Base-by-base conservation (phyloP, 2,329 filamentous ascomycete genomes). In the Aspergillus candidus region DNA sequence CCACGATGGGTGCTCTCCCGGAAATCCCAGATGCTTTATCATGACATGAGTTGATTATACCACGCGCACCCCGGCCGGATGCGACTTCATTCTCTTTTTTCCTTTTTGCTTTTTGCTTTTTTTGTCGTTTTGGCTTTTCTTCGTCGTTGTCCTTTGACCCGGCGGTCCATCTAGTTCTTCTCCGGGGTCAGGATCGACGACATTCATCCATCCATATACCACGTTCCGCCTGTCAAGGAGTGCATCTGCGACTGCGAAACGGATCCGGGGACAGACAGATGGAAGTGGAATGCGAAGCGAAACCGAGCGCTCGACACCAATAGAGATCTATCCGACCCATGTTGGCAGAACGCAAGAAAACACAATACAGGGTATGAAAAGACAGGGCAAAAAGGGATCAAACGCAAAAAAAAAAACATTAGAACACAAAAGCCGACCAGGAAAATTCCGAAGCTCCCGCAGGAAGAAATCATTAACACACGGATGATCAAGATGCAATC, bases 301-400 rank as follows among this genome's bases (percentile, higher is more conserved):
- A 32, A 27, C 18, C 27, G n/a, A 39, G 27, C n/a, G 22, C 22
- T 27, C 22, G 22, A 27, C 22, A 27, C 22, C 22, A 27, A 27
- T 27, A 27, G 32, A 43, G 22, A 27, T 27, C 22, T 27, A 27
- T 27, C 22, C 22, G 22, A 27, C 22, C 43, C 43, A 38, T 37
- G 38, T 48, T 48, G 30, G 46, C 30, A 50, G 35, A 58, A 49
- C 37, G 41, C 49, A 52, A 37, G 53, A 27, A 27, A 49, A 45
- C 43, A 52, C 51, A 57, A 40, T 53, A 56, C 51, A 57, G 61
- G 62, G 61, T 65, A 66, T 63, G 62, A 59, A 53, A 59, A 51
- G 47, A 54, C 53, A 44, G 48, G 44, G 51, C 51, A 53, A 41
- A 32, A 45, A 38, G 36, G 44, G 38, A 38, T 46, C 44, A 11